These are phyloP conservation scores for Iris macrosiphon DNA, from an alignment of 106 monocot genomes.

Conservation along the genomic window DNA sequence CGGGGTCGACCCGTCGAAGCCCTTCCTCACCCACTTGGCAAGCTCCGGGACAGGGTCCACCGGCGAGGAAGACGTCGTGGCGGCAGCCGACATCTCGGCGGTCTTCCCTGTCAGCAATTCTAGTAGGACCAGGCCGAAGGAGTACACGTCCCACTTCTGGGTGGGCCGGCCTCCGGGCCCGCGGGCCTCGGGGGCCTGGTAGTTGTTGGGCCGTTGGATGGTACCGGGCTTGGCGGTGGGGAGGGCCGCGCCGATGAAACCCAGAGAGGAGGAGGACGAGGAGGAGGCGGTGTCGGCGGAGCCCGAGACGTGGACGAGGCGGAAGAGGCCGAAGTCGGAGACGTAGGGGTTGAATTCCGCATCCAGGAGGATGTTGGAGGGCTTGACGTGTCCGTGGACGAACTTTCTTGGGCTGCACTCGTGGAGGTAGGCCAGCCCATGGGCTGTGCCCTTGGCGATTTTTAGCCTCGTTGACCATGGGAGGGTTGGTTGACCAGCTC, in stretches of 20 bases:
- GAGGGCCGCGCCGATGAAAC: conserved; percentile 26
- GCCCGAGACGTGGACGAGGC: conserved; percentile 37
- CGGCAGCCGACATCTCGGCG: conserved; percentile 2
- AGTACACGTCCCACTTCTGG: conserved; percentile 85
- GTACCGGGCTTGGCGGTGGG: conserved; percentile 12
- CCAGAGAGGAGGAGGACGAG: conserved; percentile 6
- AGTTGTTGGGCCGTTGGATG: conserved; percentile 18
- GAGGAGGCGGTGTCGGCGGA: conserved; percentile 1
- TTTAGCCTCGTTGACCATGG: conserved; percentile 38
- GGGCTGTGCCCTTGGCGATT: conserved; percentile 50
- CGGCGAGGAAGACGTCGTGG: conserved; percentile 19
- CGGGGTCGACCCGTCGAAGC: conserved; percentile 54
- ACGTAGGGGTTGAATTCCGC: conserved; percentile 49
- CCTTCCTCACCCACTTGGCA: conserved; percentile 64
- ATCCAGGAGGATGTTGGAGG: conserved; percentile 78
- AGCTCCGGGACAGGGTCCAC: conserved; percentile 29
- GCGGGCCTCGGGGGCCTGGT: conserved; percentile 61
- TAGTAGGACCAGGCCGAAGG: conserved; percentile 68
- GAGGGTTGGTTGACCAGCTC: conserved; percentile 23
- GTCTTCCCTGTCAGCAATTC: conserved; percentile 74
- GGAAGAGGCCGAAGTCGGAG: conserved; percentile 64
- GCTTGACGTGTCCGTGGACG: conserved; percentile 71
- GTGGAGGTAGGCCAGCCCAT: conserved; percentile 54
- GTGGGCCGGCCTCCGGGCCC: conserved; percentile 19
- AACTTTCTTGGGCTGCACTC: conserved; percentile 53